A percentile compares a stretch with the other conserved stretches of the same genome.
Evolutionary conservation across 805 yeast genomes (phyloP).

Genomic region (Ogataea wickerhamii): DNA sequence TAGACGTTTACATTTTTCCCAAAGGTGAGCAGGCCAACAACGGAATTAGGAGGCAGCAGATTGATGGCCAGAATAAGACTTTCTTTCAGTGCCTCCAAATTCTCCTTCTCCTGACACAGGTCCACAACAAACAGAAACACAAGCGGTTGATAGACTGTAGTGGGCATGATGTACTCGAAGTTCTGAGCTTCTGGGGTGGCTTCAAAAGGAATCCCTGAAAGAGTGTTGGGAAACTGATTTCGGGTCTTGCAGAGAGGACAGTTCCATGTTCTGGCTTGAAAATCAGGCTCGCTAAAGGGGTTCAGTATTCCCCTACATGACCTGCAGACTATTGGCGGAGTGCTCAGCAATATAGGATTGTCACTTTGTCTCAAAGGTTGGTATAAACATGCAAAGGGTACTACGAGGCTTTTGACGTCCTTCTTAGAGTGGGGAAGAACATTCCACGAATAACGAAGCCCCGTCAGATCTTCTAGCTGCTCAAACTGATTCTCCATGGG

Average conservation of each 20-base stretch:
- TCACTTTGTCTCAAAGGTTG: conserved; percentile 54
- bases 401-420: conserved; percentile 48
- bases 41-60: conserved; percentile 48
- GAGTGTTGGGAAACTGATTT: conserved; percentile 36
- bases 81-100: conserved; percentile 49
- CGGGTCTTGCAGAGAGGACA: conserved; percentile 54
- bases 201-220: conserved; percentile 33
- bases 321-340: conserved; percentile 46
- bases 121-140: conserved; percentile 56
- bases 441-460: conserved; percentile 75
- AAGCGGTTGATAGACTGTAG: conserved; percentile 35
- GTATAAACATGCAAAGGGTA: conserved; percentile 55
- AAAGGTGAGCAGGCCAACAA: conserved; percentile 55
- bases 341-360: conserved; percentile 35
- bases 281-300: conserved; percentile 44
- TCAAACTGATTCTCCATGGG: conserved; percentile 36
- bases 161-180: conserved; percentile 45
- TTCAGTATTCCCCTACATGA: conserved; percentile 53
- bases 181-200: conserved; percentile 41
- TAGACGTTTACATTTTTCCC: conserved; percentile 60
- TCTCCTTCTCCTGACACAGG: conserved; percentile 50
- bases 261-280: conserved; percentile 40
- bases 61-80: conserved; percentile 41
- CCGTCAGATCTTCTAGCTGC: conserved; percentile 64
- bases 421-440: conserved; percentile 51